Evolutionary conservation across 2,329 filamentous ascomycete species (phyloP).

Genomic region (Exutisphaerella laricina): DNA sequence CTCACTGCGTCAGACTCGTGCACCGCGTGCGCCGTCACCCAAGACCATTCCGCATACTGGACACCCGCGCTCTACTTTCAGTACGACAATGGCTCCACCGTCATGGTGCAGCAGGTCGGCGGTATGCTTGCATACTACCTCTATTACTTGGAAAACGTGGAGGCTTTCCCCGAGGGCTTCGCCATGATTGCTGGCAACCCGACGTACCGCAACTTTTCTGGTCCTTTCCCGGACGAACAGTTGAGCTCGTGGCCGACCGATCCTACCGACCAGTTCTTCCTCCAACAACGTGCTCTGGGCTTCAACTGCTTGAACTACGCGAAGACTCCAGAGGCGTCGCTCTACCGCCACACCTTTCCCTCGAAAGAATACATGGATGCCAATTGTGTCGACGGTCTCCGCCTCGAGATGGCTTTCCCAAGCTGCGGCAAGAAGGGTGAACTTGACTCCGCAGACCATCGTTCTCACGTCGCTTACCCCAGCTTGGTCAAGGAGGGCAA

Average conservation of each 20-base stretch:
- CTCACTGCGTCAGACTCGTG: slow-evolving; percentile 68
- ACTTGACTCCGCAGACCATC: slow-evolving; percentile 49
- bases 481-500: slow-evolving; percentile 67
- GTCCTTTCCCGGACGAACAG: slow-evolving; percentile 60
- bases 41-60: slow-evolving; percentile 88
- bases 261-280: slow-evolving; percentile 62
- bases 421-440: slow-evolving; percentile 77
- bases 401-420: slow-evolving; percentile 81
- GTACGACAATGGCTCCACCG: slow-evolving; percentile 59
- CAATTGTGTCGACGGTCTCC: slow-evolving; percentile 75
- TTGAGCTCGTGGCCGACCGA: slow-evolving; percentile 65
- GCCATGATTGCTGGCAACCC: slow-evolving; percentile 75
- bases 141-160: slow-evolving; percentile 59
- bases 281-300: slow-evolving; percentile 76
- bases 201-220: slow-evolving; percentile 61
- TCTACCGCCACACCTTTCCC: slow-evolving; percentile 77
- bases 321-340: slow-evolving; percentile 60
- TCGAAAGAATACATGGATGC: slow-evolving; percentile 72
- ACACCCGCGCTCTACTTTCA: slow-evolving; percentile 73
- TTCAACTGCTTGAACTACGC: slow-evolving; percentile 93
- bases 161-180: slow-evolving; percentile 71
- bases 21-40: slow-evolving; percentile 71
- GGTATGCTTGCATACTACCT: slow-evolving; percentile 93
- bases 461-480: slow-evolving; percentile 70
- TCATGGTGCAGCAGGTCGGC: slow-evolving; percentile 67